Conservation (phyloP, 1,139 yeast genomes). For the Magnusiomyces magnusii region DNA sequence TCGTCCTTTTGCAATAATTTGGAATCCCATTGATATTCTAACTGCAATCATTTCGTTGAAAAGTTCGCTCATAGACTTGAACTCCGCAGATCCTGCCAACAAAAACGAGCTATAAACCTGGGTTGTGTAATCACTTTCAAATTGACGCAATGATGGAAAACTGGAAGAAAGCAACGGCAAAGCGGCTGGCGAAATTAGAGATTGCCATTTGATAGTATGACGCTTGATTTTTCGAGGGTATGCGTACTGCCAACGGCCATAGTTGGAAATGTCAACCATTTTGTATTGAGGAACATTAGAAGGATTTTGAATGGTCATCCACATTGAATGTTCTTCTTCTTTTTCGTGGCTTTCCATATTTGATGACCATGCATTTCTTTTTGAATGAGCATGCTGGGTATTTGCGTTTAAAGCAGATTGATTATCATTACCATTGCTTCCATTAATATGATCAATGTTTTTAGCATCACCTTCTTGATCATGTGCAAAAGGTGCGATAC, state of each 20-base stretch:
- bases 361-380: neutral
- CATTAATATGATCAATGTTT: neutral
- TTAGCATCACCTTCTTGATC: neutral
- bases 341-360: neutral
- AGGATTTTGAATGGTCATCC: conserved; percentile 30
- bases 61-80: conserved; percentile 51
- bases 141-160: conserved; percentile 64
- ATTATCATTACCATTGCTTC: neutral
- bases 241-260: conserved; percentile 82
- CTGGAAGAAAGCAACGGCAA: conserved; percentile 72
- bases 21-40: conserved; percentile 81
- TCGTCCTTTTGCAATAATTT: conserved; percentile 65
- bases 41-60: conserved; percentile 84
- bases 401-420: no score
- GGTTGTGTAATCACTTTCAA: conserved; percentile 39
- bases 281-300: conserved; percentile 24
- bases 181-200: conserved; percentile 88
- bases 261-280: conserved; percentile 29
- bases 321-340: conserved; percentile 18
- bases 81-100: conserved; percentile 47
- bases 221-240: conserved; percentile 64
- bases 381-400: no score
- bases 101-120: conserved; percentile 58
- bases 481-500: neutral
- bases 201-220: conserved; percentile 79